phyloP scores from a whole-genome alignment of 768 basidiomycete genomes.

The Mycena rebaudengoi region DNA sequence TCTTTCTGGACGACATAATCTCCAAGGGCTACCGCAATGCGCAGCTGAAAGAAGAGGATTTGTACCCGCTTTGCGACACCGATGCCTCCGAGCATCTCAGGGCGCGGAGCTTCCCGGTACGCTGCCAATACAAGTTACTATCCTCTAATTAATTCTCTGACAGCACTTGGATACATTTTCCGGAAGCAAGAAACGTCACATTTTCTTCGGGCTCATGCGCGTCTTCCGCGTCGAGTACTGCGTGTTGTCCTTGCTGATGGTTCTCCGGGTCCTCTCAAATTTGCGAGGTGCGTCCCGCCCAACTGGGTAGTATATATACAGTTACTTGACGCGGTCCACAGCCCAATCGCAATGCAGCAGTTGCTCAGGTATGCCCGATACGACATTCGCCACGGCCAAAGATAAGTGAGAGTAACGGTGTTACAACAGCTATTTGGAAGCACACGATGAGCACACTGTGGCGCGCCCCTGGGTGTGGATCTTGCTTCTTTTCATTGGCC shows the following conservation, averaged over 20 bases:
- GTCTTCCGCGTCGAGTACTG: constrained; percentile 38
- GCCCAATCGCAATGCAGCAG: constrained; percentile 51
- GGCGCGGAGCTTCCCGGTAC: constrained; percentile 40
- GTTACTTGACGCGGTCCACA: constrained; percentile 40
- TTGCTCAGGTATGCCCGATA: constrained; percentile 42
- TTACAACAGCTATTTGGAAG: constrained; percentile 64
- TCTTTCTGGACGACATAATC: constrained; percentile 63
- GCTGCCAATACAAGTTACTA: constrained; percentile 31
- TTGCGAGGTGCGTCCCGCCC: constrained; percentile 5
- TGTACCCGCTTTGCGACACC: constrained; percentile 71
- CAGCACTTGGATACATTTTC: constrained; percentile 3
- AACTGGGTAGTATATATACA: constrained; percentile 27
- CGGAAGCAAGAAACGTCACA: neutral
- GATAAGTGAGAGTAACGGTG: too few relatives aligned
- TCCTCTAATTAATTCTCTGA: too few relatives aligned
- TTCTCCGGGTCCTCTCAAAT: constrained; percentile 1
- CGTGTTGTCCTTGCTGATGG: constrained; percentile 28
- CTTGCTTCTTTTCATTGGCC: constrained; percentile 55
- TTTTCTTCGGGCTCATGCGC: constrained; percentile 54
- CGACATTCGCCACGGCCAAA: neutral
- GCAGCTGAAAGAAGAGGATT: constrained; percentile 56
- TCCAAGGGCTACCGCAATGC: constrained; percentile 50
- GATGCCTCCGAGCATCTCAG: constrained; percentile 45
- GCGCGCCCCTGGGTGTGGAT: constrained; percentile 81
- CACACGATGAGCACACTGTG: constrained; percentile 43